phyloP scores from a whole-genome alignment of 805 yeast species.

The Metschnikowia lachancei region DNA sequence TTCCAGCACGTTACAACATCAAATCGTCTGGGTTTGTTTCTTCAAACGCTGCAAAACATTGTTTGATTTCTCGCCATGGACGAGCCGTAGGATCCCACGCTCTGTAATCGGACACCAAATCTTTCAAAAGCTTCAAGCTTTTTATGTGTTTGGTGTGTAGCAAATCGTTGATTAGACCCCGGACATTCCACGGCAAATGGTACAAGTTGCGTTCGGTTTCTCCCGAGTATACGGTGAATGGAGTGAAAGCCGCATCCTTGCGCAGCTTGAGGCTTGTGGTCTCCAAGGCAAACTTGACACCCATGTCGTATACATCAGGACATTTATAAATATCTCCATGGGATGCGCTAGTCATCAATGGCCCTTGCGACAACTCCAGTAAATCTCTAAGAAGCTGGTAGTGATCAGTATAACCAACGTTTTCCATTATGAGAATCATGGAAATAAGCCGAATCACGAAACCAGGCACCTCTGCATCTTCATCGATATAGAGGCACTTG shows the following conservation, averaged over 20 bases:
- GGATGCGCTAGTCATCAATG: conserved; percentile 10
- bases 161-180: conserved; percentile 38
- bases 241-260: conserved; percentile 4
- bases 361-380: conserved; percentile 30
- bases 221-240: background rate
- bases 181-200: conserved; percentile 39
- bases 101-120: conserved; percentile 26
- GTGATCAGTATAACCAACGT: conserved; percentile 37
- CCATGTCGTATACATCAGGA: conserved; percentile 27
- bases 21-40: conserved; percentile 32
- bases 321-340: conserved; percentile 30
- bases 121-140: conserved; percentile 23
- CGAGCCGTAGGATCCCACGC: conserved; percentile 31
- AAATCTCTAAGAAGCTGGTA: conserved; percentile 27
- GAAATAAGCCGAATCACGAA: conserved; percentile 31
- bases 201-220: conserved; percentile 21
- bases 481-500: conserved; percentile 26
- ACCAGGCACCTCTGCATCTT: conserved; percentile 22
- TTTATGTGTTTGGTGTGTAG: conserved; percentile 31
- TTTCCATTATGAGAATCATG: conserved; percentile 31
- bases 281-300: conserved; percentile 34
- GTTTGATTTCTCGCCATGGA: conserved; percentile 34
- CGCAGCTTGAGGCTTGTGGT: conserved; percentile 30
- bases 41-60: conserved; percentile 34
- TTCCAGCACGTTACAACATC: conserved; percentile 2